Base-by-base conservation (phyloP, 169 alveolate species). In the Plasmodium fragile region DNA sequence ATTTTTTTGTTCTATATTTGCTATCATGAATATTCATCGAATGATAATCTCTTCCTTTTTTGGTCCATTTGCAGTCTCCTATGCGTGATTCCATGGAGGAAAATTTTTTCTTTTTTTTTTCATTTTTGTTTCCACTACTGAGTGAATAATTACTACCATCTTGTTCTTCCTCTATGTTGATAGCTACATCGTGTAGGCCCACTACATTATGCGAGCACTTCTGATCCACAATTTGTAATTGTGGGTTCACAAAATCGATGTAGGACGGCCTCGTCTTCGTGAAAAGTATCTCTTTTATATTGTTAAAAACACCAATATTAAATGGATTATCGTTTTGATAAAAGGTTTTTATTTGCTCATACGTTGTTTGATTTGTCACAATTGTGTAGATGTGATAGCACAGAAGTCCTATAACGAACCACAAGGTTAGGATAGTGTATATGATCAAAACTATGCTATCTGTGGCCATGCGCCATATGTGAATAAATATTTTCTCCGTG, bases 351-450 rank as follows among this genome's bases (percentile, higher is more conserved):
- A 96, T 83, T 80, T 97, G 97, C 59, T 96, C 98, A 49, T 95
- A 95, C 18, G 98, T 97, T 22, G 98, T 97, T 83, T 96, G 97
- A 94, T 96, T 96, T 8, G 97, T 90, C 34, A 83, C 81, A 7
- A 95, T 84, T 49, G 97, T 92, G 84, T 96, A 97, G 25, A 95
- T 92, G 81, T 97, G 98, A 84, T 96, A 96, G 52, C 92, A 93
- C 70, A 93, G 43, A 32, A 97, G 82, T 28, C 98, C 98, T 18
- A 93, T 92, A 71, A 96, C 95, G 81, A 96, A 95, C 98, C 98
- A 97, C 11, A 95, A 95, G 5, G 96, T 83, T 43, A 96, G 59
- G 30, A 96, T 18, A 8, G 91, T 73, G 92, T 92, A 81, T 92
- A 96, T 75, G 39, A 78, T 39, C 85, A 83, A 72, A 82, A 59